Base-by-base conservation (phyloP, 768 basidiomycete genomes). In the Boletus speciosus region DNA sequence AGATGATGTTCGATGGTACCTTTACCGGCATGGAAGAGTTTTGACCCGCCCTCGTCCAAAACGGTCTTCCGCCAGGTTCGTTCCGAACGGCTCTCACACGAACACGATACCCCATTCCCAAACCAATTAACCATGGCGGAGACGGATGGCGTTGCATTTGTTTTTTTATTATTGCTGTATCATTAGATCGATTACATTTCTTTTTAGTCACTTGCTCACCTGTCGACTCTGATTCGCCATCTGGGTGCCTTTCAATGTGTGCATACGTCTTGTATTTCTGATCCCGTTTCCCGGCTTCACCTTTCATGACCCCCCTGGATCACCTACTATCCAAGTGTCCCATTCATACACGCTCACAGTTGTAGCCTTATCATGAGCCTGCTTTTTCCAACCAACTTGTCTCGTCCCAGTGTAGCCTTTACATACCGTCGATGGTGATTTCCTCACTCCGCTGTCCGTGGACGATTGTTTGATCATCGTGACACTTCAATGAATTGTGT, bases 1-100 rank as follows among this genome's bases (percentile, higher is more conserved):
- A 66, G 19, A 52, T 62, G 51, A 16, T 64, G 23, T 61, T 63
- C 11, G 54, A 60, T 9, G 32, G 42, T 7, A 6, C 49, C 3
- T 60, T 65, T 29, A 6, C 42, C 0, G 56, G 56, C 2, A 52
- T 66, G 45, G 39, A 54, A 2, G 63, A 2, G 2, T 65, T 60
- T 21, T 62, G 49, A 60, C 34, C 14, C 16, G 2, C 12, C 16
- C 15, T 4, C 5, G 11, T 21, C 10, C 25, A 27, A 38, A 55
- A 21, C 4, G 36, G 35, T 25, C 25, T 27, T 29, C 1, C 15
- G 6, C 50, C 10, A 10, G 15, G 4, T 29, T 31, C 15, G 9
- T 25, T 27, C 35, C 19, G 38, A 49, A 53, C 15, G 12, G 47
- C 4, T 23, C 9, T 19, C n/a, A 5, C 16, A 38, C n/a, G 49